Evolutionary conservation across 306 rosid genomes (phyloP), one percentile per base, ranked within the genome.

Genomic region (Acacia crassicarpa): DNA sequence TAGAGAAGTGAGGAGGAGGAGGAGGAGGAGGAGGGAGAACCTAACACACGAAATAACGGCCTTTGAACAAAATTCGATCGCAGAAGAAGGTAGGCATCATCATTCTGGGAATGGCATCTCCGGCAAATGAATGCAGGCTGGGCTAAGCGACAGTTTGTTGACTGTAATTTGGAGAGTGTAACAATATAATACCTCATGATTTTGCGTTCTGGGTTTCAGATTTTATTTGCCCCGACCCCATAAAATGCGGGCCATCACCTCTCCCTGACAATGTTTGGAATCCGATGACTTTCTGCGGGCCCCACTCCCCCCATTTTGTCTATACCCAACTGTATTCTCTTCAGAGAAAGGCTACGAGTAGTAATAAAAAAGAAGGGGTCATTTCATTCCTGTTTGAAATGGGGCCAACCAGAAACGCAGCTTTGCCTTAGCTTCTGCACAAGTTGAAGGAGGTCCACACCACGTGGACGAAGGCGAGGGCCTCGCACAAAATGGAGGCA

Each of bases 231-330:
- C 82, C 63, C 78, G 53, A 78, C 70, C 83, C 79, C 79, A 20
- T 75, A 68, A 81, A 85, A 81, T 85, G 85, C 78, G 78, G 81
- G 80, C 82, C 63, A 67, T 46, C 43, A 58, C 78, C 69, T 72
- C 87, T 19, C 27, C 44, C 65, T 84, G 70, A 89, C 91, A 82
- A 80, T 53, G 32, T 76, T 74, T 77, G 85, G 91, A 89, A 89
- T 89, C 91, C 91, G 67, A 89, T 86, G 90, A 85, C 38, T 62
- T 69, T 59, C 75, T 82, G 58, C 32, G 35, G 38, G 27, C 32
- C 74, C 74, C 73, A 3, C 51, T 1, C 4, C 63, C 63, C 0
- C 61, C 63, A 5, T 65, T 56, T 43, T 83, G 76, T 77, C 82
- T 46, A 71, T 13, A 46, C 67, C 27, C 6, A 44, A 30, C 76